Percentiles rank a stretch among this genome's conserved stretches.
Conservation (phyloP, 495 filamentous ascomycete genomes). For the Niebla homalea region DNA sequence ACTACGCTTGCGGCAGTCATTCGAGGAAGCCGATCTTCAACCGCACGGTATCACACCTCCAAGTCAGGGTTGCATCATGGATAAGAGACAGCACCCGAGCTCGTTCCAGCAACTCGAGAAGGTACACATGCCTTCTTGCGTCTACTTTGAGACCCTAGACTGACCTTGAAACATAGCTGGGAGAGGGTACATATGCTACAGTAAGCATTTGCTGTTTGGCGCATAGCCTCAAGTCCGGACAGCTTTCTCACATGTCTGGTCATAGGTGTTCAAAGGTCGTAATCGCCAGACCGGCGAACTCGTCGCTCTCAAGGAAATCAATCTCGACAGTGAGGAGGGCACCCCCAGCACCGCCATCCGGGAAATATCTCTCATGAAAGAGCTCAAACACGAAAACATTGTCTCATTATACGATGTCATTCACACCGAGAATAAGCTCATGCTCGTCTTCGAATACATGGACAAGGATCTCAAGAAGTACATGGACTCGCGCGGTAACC, state of each 20-base stretch:
- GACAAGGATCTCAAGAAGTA: constrained; percentile 99
- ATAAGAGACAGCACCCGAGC: constrained; percentile 67
- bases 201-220: constrained; percentile 36
- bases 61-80: constrained; percentile 40
- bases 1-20: not conserved
- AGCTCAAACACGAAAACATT: constrained; percentile 96
- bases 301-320: constrained; percentile 97
- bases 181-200: constrained; percentile 97
- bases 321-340: constrained; percentile 96
- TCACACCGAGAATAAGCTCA: constrained; percentile 98
- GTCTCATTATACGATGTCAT: constrained; percentile 97
- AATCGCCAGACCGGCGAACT: constrained; percentile 93
- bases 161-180: constrained; percentile 42
- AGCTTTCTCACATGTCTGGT: not conserved
- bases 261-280: constrained; percentile 91
- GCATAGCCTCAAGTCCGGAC: not conserved
- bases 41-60: not conserved
- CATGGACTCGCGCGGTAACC: constrained; percentile 73
- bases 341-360: constrained; percentile 97
- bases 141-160: constrained; percentile 1
- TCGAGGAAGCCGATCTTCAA: not conserved
- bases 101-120: constrained; percentile 99
- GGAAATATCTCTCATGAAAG: constrained; percentile 98
- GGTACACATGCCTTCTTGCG: constrained; percentile 21
- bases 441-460: constrained; percentile 98